Base-by-base conservation (phyloP, 495 filamentous ascomycete species). In the Immersiella caudata region DNA sequence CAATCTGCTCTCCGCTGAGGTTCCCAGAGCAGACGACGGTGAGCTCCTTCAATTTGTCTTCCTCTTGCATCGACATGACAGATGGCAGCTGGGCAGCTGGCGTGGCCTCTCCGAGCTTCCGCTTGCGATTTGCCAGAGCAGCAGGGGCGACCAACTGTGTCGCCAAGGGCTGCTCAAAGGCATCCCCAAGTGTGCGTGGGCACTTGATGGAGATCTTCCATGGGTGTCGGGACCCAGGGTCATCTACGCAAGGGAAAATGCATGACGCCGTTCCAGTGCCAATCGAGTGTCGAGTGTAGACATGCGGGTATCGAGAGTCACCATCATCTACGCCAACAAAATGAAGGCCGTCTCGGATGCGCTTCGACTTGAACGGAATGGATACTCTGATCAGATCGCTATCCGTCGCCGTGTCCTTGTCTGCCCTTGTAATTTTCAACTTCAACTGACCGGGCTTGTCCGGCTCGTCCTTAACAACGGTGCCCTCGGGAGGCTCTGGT, bases 191-290 rank as follows among this genome's bases (percentile, higher is more conserved):
- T 0, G 93, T 95, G 66, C 88, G 87, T 14, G 94, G 91, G 70
- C 89, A 93, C 51, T 88, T 93, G 67, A 99, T 89, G 1, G 89
- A 90, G 25, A 99, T 79, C 62, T 93, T 93, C 93, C 94, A 99
- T 1, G 87, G 87, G 74, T 89, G 94, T 63, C 92, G 86, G 33
- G 91, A 87, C 26, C 85, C 84, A 5, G 88, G 83, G 73, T 96
- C 91, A 74, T 98, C 96, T 25, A 97, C 82, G 69, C 94, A 97
- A 11, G 95, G 95, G 71, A 98, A 98, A 12, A 97, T 85, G 71
- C 89, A 90, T 63, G 87, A 94, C 6, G 92, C 90, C 46, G 86
- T 86, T n/a, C 93, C 93, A 6, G 92, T 87, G 59, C 88, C 88
- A 18, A 88, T 76, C 1, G 87, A 89, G 69, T 93, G 94, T 25